Evolutionary conservation across 768 basidiomycete species (phyloP), one percentile per base, ranked within the genome.

Genomic region (Hygrocybe coccinea): DNA sequence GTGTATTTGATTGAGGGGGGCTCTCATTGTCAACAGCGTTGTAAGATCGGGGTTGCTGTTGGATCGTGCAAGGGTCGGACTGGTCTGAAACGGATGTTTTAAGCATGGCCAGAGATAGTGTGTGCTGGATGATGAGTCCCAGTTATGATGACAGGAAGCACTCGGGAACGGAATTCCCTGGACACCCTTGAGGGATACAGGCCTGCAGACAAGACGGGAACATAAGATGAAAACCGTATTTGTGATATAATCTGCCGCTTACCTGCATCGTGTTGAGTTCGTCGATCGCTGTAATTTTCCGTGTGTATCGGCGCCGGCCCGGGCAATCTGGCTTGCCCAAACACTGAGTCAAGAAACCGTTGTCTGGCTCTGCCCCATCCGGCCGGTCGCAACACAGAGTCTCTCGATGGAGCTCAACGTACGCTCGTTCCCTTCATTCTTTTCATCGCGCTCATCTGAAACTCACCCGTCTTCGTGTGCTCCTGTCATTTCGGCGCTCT

Each of bases 41-140:
- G 63, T 82, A 84, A 29, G 78, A 79, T 51, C 77, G 68, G 47
- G 75, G 74, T 56, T 69, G 69, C 60, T 77, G 73, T 60, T 71
- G 66, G 67, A 88, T n/a, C n/a, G n/a, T 76, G 68, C 88, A 77
- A 52, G 85, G 79, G 56, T 74, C 76, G 47, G 82, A 77, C 69
- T 84, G 81, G 15, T 2, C 7, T n/a, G 44, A 17, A 46, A 17
- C 11, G 21, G 44, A 22, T 3, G 15, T 12, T 11, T 17, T 22
- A 22, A 12, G 11, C 44, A 19, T 46, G 44, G 22, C 11, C 21
- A 17, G n/a, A 5, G 22, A 19, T 12, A 17, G 17, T 4, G 21
- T 46, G 44, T 46, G 44, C 58, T 22, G 44, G 21, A 22, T 17
- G 44, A 46, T 10, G 22, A 7, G 44, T 5, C 17, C 17, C 5